Conservation (phyloP, 2,329 filamentous ascomycete genomes). For the Westerdykella ornata region DNA sequence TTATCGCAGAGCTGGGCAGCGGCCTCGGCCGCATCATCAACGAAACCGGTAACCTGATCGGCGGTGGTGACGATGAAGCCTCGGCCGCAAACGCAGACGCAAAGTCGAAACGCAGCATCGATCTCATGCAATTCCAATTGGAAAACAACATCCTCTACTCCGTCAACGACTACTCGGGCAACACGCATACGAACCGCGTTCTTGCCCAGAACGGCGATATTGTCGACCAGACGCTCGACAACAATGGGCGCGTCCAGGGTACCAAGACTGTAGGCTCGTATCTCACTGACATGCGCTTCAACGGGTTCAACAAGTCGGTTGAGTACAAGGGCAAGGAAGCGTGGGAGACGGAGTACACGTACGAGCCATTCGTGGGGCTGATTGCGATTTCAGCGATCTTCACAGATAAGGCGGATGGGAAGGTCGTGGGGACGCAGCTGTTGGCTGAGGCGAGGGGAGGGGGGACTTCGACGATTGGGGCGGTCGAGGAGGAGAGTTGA, state of each 20-base stretch:
- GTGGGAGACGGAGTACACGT: constrained; percentile 50
- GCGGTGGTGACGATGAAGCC: constrained; percentile 9
- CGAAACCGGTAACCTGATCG: constrained; percentile 23
- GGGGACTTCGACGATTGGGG: constrained; percentile 48
- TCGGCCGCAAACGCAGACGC: neutral
- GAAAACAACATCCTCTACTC: constrained; percentile 55
- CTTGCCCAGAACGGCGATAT: constrained; percentile 51
- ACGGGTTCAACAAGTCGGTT: constrained; percentile 42
- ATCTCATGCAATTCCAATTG: constrained; percentile 42
- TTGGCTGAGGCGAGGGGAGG: constrained; percentile 50
- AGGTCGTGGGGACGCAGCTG: constrained; percentile 47
- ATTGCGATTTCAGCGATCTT: constrained; percentile 43
- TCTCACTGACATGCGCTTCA: constrained; percentile 49
- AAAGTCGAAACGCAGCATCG: constrained; percentile 24
- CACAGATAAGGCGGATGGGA: constrained; percentile 44
- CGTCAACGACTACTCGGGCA: constrained; percentile 54
- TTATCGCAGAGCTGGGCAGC: constrained; percentile 51
- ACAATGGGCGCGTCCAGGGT: constrained; percentile 45
- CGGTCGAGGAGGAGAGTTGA: constrained; percentile 8
- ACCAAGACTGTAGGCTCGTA: constrained; percentile 46
- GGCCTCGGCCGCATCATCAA: constrained; percentile 46
- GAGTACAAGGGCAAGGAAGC: constrained; percentile 41
- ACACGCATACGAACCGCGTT: constrained; percentile 49
- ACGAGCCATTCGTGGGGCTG: constrained; percentile 47
- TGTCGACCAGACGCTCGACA: constrained; percentile 50